phyloP scores from a whole-genome alignment of 1,139 yeast species.

The Geotrichum citri-aurantii region DNA sequence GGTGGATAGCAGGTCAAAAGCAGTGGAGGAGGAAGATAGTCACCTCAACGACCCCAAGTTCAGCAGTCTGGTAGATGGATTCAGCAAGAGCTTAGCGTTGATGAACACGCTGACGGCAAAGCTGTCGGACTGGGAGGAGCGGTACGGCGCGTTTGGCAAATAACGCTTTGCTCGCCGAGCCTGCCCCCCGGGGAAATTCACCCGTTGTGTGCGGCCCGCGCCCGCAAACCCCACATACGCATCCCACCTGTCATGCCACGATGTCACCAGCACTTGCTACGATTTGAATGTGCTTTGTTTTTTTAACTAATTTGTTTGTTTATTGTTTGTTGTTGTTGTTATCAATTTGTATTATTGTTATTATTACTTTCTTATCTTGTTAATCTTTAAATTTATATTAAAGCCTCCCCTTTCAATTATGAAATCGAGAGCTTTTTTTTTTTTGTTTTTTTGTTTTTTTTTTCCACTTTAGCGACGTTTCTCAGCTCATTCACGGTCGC shows the following conservation, averaged over 20 bases:
- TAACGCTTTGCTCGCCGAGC: not conserved
- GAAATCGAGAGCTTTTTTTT: not conserved
- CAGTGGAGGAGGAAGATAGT: not conserved
- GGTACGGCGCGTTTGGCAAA: conserved; percentile 48
- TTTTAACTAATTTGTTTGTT: not conserved
- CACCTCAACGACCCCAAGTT: conserved; percentile 23
- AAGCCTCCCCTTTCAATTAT: not conserved
- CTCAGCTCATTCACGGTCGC: not conserved
- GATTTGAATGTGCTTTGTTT: not conserved
- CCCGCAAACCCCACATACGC: too few relatives aligned
- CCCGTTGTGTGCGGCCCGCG: too few relatives aligned
- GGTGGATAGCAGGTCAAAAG: too few relatives aligned
- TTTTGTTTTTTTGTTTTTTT: too few relatives aligned
- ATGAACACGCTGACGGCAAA: conserved; percentile 69
- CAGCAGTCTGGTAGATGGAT: conserved; percentile 42
- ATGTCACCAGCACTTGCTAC: not conserved
- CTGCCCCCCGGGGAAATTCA: too few relatives aligned
- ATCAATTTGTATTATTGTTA: not conserved
- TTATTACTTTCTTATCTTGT: not conserved
- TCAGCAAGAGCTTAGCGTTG: conserved; percentile 53
- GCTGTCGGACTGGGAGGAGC: conserved; percentile 71
- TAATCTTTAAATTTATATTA: not conserved
- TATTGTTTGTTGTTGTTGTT: not conserved
- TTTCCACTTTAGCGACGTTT: too few relatives aligned
- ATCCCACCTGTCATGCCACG: not conserved